Evolutionary conservation across 257 asterid genomes (phyloP).

Genomic region (Nicotiana tomentosiformis): DNA sequence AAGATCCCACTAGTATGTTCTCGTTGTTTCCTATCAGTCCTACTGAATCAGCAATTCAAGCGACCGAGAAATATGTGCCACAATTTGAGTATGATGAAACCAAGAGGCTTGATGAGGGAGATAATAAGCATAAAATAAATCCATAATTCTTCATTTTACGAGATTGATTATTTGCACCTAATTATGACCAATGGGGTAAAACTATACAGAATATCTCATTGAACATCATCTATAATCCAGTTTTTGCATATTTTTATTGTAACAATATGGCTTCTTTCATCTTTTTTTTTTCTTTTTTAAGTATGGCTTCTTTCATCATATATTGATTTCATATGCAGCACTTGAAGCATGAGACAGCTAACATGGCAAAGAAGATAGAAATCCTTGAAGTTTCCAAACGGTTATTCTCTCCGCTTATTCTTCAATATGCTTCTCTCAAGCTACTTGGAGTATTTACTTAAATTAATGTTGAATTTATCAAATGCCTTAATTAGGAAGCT

Average conservation of each 20-base stretch:
- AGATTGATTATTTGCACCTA: too few species aligned
- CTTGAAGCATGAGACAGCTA: constrained; percentile 40
- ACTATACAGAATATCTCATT: too few species aligned
- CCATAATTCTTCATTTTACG: not conserved
- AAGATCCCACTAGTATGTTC: not conserved
- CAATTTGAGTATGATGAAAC: not conserved
- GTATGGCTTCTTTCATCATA: too few species aligned
- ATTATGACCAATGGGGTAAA: too few species aligned
- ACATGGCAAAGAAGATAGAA: constrained; percentile 54
- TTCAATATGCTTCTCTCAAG: not conserved
- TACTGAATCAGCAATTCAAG: not conserved
- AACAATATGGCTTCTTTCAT: too few species aligned
- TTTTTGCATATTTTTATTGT: too few species aligned
- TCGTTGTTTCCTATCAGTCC: too few species aligned
- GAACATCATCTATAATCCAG: too few species aligned
- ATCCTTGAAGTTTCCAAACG: constrained; percentile 49
- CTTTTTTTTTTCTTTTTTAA: too few species aligned
- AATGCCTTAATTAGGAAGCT: constrained; percentile 35
- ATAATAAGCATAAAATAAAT: too few species aligned
- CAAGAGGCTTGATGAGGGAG: not conserved
- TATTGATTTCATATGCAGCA: constrained; percentile 32
- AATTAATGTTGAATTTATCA: not conserved
- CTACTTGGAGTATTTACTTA: not conserved
- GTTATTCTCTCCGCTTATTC: constrained; percentile 12
- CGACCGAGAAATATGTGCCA: not conserved